Conservation (phyloP, 495 filamentous ascomycete species). For the Oleoguttula mirabilis region DNA sequence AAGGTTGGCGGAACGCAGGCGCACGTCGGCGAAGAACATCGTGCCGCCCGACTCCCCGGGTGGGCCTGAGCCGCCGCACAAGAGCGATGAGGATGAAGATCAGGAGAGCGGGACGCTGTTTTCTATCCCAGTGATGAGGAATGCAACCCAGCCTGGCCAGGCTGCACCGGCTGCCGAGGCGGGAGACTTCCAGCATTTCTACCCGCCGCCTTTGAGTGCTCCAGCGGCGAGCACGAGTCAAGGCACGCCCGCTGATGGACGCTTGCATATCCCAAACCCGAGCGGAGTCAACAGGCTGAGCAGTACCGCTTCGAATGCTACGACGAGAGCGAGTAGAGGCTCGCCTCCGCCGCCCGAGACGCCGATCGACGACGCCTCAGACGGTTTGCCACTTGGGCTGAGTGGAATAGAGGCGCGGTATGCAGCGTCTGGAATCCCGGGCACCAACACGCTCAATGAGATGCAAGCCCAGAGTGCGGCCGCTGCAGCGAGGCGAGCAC, state of each 20-base stretch:
- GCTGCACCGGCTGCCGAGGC: slow-evolving; percentile 30
- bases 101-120: slow-evolving; percentile 18
- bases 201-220: slow-evolving; percentile 37
- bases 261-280: slow-evolving; percentile 33
- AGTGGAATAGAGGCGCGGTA: slow-evolving; percentile 81
- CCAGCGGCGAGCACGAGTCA: slow-evolving; percentile 10
- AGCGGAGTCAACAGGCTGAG: slow-evolving; percentile 61
- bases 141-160: slow-evolving; percentile 36
- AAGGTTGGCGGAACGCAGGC: slow-evolving; percentile 30
- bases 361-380: slow-evolving; percentile 55
- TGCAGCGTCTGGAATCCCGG: slow-evolving; percentile 78
- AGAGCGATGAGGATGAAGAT: slow-evolving; percentile 36
- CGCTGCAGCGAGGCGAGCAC: slow-evolving; percentile 43
- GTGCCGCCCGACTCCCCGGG: slow-evolving; percentile 37
- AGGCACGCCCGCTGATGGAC: slow-evolving; percentile 2
- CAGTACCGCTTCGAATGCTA: slow-evolving; percentile 83
- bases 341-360: slow-evolving; percentile 95
- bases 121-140: slow-evolving; percentile 9
- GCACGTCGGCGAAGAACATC: slow-evolving; percentile 26
- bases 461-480: slow-evolving; percentile 76
- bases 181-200: slow-evolving; percentile 56
- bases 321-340: slow-evolving; percentile 79
- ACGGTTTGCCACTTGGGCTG: slow-evolving; percentile 23
- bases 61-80: slow-evolving; percentile 55
- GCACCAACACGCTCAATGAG: slow-evolving; percentile 64